phyloP scores from a whole-genome alignment of 768 basidiomycete species.

The Dacryopinax spathularia region DNA sequence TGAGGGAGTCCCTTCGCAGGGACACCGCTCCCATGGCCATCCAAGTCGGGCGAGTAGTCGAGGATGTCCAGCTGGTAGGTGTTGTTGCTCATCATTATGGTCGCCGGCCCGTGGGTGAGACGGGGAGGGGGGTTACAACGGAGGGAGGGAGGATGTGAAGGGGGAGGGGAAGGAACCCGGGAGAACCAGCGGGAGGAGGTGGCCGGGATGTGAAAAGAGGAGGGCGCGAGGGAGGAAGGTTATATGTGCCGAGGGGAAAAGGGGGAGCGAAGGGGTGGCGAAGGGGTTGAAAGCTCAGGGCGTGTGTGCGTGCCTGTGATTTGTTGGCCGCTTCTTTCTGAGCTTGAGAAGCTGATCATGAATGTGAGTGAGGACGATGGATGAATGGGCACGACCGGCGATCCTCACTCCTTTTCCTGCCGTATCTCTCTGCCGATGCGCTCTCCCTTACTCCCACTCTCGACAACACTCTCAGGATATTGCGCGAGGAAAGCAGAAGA shows the following conservation, averaged over 20 bases:
- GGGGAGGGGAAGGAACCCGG: too few relatives aligned
- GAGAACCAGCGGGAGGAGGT: too few relatives aligned
- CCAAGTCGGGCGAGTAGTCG: neutral
- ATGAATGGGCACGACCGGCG: too few relatives aligned
- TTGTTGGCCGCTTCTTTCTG: neutral
- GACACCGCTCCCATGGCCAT: neutral
- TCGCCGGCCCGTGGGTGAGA: neutral
- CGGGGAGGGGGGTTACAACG: neutral
- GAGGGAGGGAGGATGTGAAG: neutral
- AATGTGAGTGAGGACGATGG: too few relatives aligned
- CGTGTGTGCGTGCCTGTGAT: neutral
- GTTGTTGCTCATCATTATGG: neutral
- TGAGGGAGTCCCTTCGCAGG: neutral
- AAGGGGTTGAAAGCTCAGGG: neutral
- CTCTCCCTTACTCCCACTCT: neutral
- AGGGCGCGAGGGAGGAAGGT: neutral
- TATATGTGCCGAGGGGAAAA: neutral
- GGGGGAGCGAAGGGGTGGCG: too few relatives aligned
- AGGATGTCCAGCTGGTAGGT: neutral
- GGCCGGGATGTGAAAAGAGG: neutral
- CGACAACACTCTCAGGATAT: neutral
- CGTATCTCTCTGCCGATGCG: neutral
- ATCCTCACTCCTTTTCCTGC: neutral
- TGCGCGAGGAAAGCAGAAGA: neutral
- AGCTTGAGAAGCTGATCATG: neutral